phyloP scores from a whole-genome alignment of 805 yeast genomes.

The Yarrowia deformans region DNA sequence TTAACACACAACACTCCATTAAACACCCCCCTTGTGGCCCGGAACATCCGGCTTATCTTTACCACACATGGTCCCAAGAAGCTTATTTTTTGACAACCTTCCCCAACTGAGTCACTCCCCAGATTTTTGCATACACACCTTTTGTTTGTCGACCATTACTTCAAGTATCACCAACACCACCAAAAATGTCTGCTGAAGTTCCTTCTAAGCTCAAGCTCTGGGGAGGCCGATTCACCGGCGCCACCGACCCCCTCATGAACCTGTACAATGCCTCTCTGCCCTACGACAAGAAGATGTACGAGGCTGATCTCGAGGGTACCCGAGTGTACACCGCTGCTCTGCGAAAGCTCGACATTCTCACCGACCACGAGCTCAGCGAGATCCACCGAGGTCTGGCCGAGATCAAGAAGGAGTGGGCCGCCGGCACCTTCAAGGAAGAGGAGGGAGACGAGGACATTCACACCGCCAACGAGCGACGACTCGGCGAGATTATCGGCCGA shows the following conservation, averaged over 20 bases:
- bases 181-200: conserved; percentile 40
- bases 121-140: conserved; percentile 1
- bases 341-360: conserved; percentile 76
- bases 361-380: conserved; percentile 72
- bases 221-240: conserved; percentile 98
- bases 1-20: not conserved
- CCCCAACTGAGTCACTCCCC: conserved; percentile 34
- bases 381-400: conserved; percentile 82
- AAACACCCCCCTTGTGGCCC: not conserved
- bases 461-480: conserved; percentile 97
- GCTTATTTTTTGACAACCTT: conserved; percentile 16
- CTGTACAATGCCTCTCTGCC: conserved; percentile 96
- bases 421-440: conserved; percentile 70
- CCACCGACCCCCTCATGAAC: conserved; percentile 97
- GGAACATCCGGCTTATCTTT: conserved; percentile 11
- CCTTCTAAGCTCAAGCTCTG: conserved; percentile 77
- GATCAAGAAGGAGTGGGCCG: conserved; percentile 84
- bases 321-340: conserved; percentile 90
- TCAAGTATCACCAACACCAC: not conserved
- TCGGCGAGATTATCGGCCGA: conserved; percentile 94
- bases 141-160: not conserved
- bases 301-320: conserved; percentile 93
- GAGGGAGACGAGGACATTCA: conserved; percentile 97
- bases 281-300: conserved; percentile 93
- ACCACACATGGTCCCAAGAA: not conserved